Conservation (phyloP, 257 asterid species). For the Verbascum thapsus region DNA sequence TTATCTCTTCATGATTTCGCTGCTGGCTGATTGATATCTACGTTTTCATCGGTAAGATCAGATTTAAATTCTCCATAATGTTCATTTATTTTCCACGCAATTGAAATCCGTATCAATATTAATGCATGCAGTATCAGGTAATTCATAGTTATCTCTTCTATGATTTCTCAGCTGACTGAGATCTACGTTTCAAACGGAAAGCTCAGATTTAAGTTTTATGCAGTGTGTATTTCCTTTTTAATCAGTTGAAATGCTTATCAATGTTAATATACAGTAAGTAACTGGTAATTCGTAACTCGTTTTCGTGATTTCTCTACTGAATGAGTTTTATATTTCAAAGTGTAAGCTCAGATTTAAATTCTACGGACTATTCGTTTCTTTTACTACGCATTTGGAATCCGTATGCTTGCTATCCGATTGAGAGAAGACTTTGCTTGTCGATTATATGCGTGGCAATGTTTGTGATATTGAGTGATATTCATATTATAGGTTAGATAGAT, state of each 20-base stretch:
- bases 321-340: too few relatives aligned
- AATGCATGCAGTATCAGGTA: too few relatives aligned
- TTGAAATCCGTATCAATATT: background rate
- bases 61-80: background rate
- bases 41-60: constrained; percentile 29
- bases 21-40: constrained; percentile 11
- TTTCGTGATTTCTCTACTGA: too few relatives aligned
- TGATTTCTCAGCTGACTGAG: too few relatives aligned
- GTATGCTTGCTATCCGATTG: background rate
- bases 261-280: too few relatives aligned
- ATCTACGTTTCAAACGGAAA: too few relatives aligned
- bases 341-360: constrained; percentile 20
- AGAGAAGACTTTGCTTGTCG: constrained; percentile 1
- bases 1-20: background rate
- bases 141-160: too few relatives aligned
- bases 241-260: too few relatives aligned
- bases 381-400: background rate
- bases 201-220: too few relatives aligned
- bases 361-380: background rate
- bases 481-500: background rate
- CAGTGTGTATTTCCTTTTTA: too few relatives aligned
- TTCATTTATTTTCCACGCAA: background rate
- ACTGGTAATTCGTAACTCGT: too few relatives aligned
- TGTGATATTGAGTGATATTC: background rate
- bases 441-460: constrained; percentile 5